Evolutionary conservation across 2,329 filamentous ascomycete species (phyloP).

Genomic region (Fusarium nematophilum): DNA sequence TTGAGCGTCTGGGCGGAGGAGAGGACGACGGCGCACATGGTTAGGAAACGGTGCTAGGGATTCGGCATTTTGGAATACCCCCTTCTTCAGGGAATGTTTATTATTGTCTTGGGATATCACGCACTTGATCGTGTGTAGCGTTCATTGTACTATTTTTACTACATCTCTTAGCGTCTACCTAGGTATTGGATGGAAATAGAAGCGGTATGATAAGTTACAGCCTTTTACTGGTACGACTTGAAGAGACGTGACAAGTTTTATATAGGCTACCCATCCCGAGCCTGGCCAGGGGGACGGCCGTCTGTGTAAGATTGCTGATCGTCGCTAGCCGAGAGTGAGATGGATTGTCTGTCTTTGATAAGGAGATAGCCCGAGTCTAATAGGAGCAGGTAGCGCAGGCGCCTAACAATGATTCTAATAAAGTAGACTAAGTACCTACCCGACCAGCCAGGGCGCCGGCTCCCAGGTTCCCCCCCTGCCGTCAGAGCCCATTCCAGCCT

Average conservation of each 20-base stretch:
- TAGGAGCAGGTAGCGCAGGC: conserved; percentile 8
- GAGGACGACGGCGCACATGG: conserved; percentile 53
- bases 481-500: conserved; percentile 20
- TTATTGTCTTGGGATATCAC: conserved; percentile 17
- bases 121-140: conserved; percentile 30
- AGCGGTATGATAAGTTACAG: too few relatives aligned
- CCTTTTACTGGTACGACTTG: too few relatives aligned
- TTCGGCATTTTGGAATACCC: conserved; percentile 31
- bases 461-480: conserved; percentile 8
- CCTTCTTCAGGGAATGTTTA: conserved; percentile 32
- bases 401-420: conserved; percentile 1
- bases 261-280: too few relatives aligned
- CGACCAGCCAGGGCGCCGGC: conserved; percentile 2
- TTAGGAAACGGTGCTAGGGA: conserved; percentile 16
- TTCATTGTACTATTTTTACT: conserved; percentile 25
- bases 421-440: background rate
- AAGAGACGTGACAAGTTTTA: too few relatives aligned
- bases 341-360: background rate
- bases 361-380: too few relatives aligned
- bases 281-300: too few relatives aligned
- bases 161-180: conserved; percentile 10
- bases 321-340: too few relatives aligned
- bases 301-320: too few relatives aligned
- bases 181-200: conserved; percentile 2
- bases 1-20: conserved; percentile 69